Conservation (phyloP, 331 rosid species). For the Saraca asoca region DNA sequence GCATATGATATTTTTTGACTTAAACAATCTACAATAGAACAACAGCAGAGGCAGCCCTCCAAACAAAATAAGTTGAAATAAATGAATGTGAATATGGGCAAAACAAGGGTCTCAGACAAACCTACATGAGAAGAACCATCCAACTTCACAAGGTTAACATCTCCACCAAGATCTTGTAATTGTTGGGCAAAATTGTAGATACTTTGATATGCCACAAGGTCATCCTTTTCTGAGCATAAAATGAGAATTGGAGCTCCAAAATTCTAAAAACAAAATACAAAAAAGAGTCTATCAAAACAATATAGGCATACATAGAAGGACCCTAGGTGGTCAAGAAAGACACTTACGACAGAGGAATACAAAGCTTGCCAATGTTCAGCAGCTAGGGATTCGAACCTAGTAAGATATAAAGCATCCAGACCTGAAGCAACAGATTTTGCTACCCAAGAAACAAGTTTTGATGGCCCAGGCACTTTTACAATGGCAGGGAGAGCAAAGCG, state of each 20-base stretch:
- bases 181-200: slow-evolving; percentile 61
- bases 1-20: too few species aligned
- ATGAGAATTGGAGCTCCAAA: slow-evolving; percentile 89
- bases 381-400: slow-evolving; percentile 79
- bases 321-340: slow-evolving; percentile 23
- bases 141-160: slow-evolving; percentile 73
- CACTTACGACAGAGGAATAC: slow-evolving; percentile 81
- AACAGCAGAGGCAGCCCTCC: too few species aligned
- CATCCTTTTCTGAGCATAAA: slow-evolving; percentile 76
- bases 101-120: slow-evolving; percentile 46
- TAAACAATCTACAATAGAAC: too few species aligned
- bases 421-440: slow-evolving; percentile 86
- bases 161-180: slow-evolving; percentile 68
- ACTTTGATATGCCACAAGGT: slow-evolving; percentile 59
- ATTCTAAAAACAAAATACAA: slow-evolving; percentile 44
- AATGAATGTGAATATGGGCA: slow-evolving; percentile 6
- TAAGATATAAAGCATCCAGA: slow-evolving; percentile 85
- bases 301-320: slow-evolving; percentile 12
- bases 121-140: slow-evolving; percentile 77
- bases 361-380: slow-evolving; percentile 88
- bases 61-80: neutral
- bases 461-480: slow-evolving; percentile 77
- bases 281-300: slow-evolving; percentile 8
- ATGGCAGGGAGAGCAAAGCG: slow-evolving; percentile 71
- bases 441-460: slow-evolving; percentile 78